These are phyloP conservation scores for Rhinocladiella similis DNA, from an alignment of 2,329 filamentous ascomycete species.

Conservation along the genomic window DNA sequence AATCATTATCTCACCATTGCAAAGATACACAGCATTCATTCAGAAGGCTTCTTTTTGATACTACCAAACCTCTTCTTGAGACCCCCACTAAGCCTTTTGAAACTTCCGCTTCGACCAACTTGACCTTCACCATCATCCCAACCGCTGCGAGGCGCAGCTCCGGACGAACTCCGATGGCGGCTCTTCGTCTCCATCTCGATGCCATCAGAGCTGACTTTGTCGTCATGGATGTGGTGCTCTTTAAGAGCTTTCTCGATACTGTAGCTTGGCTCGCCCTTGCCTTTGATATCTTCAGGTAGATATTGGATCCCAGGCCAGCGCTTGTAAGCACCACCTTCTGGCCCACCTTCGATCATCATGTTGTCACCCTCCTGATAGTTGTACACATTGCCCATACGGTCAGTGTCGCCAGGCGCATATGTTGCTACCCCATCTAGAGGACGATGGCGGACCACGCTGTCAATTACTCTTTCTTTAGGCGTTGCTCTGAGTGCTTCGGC, in stretches of 20 bases:
- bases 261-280: conserved; percentile 77
- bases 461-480: conserved; percentile 72
- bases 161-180: conserved; percentile 12
- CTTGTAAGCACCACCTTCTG: conserved; percentile 72
- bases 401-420: conserved; percentile 71
- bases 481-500: conserved; percentile 77
- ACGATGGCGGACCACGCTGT: conserved; percentile 70
- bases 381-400: conserved; percentile 69
- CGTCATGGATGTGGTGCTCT: conserved; percentile 48
- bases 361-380: conserved; percentile 84
- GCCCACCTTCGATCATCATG: conserved; percentile 72
- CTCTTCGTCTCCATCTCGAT: conserved; percentile 29
- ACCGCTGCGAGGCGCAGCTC: conserved; percentile 6
- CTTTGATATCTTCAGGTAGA: conserved; percentile 74
- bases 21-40: background rate
- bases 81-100: conserved; percentile 25
- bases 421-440: conserved; percentile 78
- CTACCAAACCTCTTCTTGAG: conserved; percentile 30
- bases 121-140: conserved; percentile 18
- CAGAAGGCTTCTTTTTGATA: conserved; percentile 22
- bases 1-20: background rate
- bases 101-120: conserved; percentile 22
- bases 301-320: conserved; percentile 69
- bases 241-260: conserved; percentile 68
- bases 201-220: conserved; percentile 14